Conservation (phyloP, 495 filamentous ascomycete species). For the Astrothelium subdiscretum region DNA sequence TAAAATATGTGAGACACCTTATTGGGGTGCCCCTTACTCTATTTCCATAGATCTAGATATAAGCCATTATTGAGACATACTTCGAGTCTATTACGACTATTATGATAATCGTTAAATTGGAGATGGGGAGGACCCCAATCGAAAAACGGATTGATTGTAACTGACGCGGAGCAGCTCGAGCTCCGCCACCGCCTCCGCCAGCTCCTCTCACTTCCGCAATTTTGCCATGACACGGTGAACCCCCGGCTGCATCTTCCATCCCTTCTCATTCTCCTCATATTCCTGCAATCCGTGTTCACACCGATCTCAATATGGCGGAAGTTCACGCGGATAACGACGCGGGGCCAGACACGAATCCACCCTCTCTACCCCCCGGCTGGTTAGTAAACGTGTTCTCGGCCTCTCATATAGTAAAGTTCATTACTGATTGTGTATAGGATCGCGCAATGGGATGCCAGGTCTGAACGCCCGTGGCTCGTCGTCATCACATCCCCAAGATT, state of each 20-base stretch:
- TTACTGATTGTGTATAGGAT: slow-evolving; percentile 11
- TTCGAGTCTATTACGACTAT: too few species aligned
- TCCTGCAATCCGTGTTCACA: background rate
- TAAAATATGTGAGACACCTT: too few species aligned
- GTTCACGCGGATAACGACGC: slow-evolving; percentile 8
- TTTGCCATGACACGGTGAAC: background rate
- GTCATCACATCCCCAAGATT: background rate
- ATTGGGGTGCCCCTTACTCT: too few species aligned
- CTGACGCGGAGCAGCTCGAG: too few species aligned
- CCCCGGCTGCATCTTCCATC: too few species aligned
- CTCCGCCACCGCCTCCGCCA: too few species aligned
- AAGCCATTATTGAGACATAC: too few species aligned
- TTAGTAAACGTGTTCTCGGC: slow-evolving; percentile 8
- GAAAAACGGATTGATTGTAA: too few species aligned
- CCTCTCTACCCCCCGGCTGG: slow-evolving; percentile 20
- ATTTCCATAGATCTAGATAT: too few species aligned
- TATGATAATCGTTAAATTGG: too few species aligned
- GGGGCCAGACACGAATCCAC: slow-evolving; percentile 15
- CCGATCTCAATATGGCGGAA: background rate
- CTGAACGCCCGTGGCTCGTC: background rate
- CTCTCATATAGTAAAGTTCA: background rate
- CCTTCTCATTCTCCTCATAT: background rate
- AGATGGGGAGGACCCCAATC: too few species aligned
- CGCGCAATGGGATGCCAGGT: slow-evolving; percentile 21
- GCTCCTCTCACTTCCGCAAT: background rate